phyloP scores from a whole-genome alignment of 2,329 filamentous ascomycete species.

The Aureobasidium sp. region DNA sequence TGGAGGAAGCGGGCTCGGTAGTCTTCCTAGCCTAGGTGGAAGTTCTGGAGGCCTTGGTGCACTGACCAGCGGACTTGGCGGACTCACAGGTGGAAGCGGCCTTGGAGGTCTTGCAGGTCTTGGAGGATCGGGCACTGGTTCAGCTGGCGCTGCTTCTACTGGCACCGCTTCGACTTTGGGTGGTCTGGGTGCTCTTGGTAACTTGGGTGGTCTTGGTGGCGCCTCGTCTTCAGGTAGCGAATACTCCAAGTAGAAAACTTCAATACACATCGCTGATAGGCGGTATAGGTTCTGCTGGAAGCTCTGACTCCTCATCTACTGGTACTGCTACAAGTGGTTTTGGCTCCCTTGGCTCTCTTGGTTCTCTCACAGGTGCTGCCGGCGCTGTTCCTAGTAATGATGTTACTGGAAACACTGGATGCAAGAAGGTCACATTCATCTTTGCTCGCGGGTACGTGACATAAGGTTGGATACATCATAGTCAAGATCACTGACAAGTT shows the following conservation, averaged over 20 bases:
- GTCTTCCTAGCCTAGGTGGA: background rate
- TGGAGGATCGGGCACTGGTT: background rate
- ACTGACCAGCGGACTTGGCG: background rate
- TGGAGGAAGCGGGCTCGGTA: background rate
- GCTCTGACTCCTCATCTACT: background rate
- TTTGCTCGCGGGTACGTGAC: constrained; percentile 45
- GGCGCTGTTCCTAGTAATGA: constrained; percentile 17
- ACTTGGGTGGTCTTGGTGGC: background rate
- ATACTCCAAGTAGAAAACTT: background rate
- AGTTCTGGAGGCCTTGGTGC: constrained; percentile 2
- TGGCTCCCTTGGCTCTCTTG: constrained; percentile 8
- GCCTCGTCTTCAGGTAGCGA: background rate
- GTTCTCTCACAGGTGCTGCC: constrained; percentile 12
- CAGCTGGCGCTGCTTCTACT: background rate
- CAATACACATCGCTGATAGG: constrained; percentile 5
- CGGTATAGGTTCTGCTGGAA: background rate
- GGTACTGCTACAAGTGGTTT: background rate
- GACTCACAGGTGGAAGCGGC: background rate
- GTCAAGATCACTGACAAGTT: background rate
- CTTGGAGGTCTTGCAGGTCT: background rate
- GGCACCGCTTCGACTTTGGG: background rate
- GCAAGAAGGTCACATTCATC: constrained; percentile 46
- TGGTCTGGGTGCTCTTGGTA: background rate
- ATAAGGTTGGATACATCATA: background rate
- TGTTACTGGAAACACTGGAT: constrained; percentile 22